These are phyloP conservation scores for Candida jianshihensis DNA, from an alignment of 805 yeast species.

Conservation along the genomic window DNA sequence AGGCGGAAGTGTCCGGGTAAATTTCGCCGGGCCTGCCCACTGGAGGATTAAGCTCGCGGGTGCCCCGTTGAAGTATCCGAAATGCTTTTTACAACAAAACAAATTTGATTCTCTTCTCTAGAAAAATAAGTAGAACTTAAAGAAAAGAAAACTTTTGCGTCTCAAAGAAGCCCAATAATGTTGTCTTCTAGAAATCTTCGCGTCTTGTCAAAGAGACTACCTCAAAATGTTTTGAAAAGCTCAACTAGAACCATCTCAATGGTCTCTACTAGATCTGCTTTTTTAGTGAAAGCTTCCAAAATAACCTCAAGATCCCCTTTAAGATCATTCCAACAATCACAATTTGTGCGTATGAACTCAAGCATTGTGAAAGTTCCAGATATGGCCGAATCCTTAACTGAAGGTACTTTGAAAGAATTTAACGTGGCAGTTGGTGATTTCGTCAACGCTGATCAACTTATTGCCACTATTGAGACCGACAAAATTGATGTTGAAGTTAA, in stretches of 20 bases:
- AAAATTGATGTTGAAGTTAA: conserved; percentile 97
- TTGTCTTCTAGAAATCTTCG: conserved; percentile 13
- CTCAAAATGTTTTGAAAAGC: conserved; percentile 1
- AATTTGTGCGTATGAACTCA: conserved; percentile 27
- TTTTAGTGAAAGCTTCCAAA: conserved; percentile 1
- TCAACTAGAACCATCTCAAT: conserved; percentile 8
- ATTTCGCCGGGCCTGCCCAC: no score
- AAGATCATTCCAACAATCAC: conserved; percentile 2
- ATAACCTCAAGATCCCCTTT: conserved; percentile 1
- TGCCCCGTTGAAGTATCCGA: no score
- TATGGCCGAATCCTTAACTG: conserved; percentile 98
- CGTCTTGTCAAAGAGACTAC: conserved; percentile 9
- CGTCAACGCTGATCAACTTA: conserved; percentile 77
- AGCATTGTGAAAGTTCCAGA: conserved; percentile 84
- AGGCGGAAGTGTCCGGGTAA: no score
- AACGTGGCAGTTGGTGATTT: conserved; percentile 79
- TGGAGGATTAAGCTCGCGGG: no score
- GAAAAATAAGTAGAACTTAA: not conserved
- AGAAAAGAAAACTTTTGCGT: not conserved
- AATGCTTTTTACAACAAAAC: not conserved
- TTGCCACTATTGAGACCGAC: conserved; percentile 97
- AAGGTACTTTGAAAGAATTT: conserved; percentile 79
- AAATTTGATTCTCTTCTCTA: not conserved
- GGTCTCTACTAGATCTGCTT: conserved; percentile 6
- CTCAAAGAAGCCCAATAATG: no score